phyloP scores from a whole-genome alignment of 257 asterid genomes.

The Lycium barbarum region DNA sequence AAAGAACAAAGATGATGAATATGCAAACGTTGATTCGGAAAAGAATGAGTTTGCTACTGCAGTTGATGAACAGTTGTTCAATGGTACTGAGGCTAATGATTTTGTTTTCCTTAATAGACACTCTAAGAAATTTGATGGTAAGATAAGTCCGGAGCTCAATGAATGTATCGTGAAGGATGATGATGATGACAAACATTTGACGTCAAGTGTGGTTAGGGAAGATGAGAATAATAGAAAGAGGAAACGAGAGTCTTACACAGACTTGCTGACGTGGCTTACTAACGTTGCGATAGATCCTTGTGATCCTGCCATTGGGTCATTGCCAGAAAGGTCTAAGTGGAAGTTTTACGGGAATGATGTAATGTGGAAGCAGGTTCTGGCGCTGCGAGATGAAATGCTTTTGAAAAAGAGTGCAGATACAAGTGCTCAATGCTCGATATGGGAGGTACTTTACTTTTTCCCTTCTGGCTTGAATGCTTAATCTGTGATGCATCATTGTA shows the following conservation, averaged over 20 bases:
- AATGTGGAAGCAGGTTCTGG: constrained; percentile 72
- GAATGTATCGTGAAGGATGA: not conserved
- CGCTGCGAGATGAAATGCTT: constrained; percentile 64
- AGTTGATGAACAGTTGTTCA: not conserved
- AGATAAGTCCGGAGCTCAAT: not conserved
- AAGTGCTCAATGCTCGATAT: constrained; percentile 47
- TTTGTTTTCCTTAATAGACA: not conserved
- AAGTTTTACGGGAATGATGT: constrained; percentile 59
- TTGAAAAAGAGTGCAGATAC: constrained; percentile 49
- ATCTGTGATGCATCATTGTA: not conserved
- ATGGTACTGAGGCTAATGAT: not conserved
- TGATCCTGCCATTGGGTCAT: constrained; percentile 45
- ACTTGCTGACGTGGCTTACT: constrained; percentile 65
- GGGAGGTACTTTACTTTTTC: constrained; percentile 48
- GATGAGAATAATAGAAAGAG: constrained; percentile 56
- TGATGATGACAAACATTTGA: not conserved
- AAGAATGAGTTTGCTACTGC: not conserved
- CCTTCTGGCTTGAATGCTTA: not conserved
- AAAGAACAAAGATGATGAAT: constrained; percentile 42
- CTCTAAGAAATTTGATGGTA: not conserved
- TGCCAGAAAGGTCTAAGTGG: constrained; percentile 80
- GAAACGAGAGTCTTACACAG: constrained; percentile 49
- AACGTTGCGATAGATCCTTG: constrained; percentile 71
- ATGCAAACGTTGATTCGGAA: not conserved
- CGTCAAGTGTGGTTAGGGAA: constrained; percentile 30